Conservation (phyloP, 805 yeast genomes). For the Debaryomyces castellii region DNA sequence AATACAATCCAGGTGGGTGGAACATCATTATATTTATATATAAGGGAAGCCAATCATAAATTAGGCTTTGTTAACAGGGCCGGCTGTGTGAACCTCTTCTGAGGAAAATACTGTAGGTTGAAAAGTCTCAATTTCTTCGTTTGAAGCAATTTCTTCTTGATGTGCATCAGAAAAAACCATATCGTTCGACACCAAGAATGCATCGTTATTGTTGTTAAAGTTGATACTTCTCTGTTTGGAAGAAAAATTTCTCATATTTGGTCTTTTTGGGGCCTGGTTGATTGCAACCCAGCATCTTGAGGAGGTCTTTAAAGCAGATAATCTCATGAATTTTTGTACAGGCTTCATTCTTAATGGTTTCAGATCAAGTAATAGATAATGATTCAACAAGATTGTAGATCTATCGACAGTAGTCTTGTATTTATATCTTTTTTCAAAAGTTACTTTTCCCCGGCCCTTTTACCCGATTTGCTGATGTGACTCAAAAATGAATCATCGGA, state of each 20-base stretch:
- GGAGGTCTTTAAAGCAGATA: constrained; percentile 40
- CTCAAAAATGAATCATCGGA: constrained; percentile 8
- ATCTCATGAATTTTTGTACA: constrained; percentile 27
- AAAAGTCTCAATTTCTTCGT: constrained; percentile 22
- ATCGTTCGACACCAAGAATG: constrained; percentile 35
- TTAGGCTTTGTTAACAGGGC: constrained; percentile 35
- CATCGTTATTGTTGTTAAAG: constrained; percentile 31
- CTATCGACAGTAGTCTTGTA: not conserved
- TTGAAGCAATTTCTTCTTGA: constrained; percentile 10
- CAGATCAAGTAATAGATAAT: not conserved
- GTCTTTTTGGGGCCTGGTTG: constrained; percentile 12
- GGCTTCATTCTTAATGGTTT: constrained; percentile 16
- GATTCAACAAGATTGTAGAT: not conserved
- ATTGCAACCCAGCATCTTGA: constrained; percentile 43
- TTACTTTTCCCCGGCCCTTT: constrained; percentile 10
- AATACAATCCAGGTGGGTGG: not conserved
- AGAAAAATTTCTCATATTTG: constrained; percentile 28
- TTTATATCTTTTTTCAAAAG: not conserved
- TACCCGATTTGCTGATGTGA: constrained; percentile 3
- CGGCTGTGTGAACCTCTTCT: constrained; percentile 44
- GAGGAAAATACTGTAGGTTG: constrained; percentile 41
- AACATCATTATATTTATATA: not conserved
- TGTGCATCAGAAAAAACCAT: constrained; percentile 18
- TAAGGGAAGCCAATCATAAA: not conserved
- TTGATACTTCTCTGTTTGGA: constrained; percentile 35